phyloP scores from a whole-genome alignment of 768 basidiomycete genomes.

The Suillus discolor region DNA sequence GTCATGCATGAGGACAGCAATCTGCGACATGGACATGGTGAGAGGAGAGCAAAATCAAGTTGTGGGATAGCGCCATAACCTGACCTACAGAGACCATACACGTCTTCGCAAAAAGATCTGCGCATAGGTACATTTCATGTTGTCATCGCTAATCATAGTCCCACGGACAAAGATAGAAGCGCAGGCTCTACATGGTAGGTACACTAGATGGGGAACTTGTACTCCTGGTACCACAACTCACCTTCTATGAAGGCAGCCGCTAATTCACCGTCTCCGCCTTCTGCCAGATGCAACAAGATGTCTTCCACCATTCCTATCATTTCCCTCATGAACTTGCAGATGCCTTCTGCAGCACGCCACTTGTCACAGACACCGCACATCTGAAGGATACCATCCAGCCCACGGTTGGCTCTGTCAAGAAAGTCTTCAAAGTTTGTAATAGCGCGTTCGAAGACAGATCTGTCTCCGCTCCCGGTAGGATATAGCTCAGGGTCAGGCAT shows the following conservation, averaged over 20 bases:
- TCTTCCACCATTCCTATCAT: neutral
- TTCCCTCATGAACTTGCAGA: neutral
- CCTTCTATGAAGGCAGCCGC: neutral
- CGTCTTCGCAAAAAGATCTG: too few relatives aligned
- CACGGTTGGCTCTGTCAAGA: too few relatives aligned
- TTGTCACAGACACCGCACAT: neutral
- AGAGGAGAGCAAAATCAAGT: too few relatives aligned
- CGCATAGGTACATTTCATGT: too few relatives aligned
- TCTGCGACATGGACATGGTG: neutral
- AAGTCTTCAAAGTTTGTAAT: too few relatives aligned
- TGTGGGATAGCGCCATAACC: too few relatives aligned
- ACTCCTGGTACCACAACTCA: neutral
- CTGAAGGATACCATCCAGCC: neutral
- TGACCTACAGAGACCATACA: too few relatives aligned
- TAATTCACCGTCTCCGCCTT: neutral
- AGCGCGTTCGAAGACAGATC: too few relatives aligned
- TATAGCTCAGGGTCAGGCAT: neutral
- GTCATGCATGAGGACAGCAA: neutral
- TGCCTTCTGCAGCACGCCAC: neutral
- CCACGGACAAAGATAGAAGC: too few relatives aligned
- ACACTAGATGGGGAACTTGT: neutral
- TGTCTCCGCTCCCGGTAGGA: neutral
- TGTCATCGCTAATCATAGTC: neutral
- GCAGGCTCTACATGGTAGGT: neutral
- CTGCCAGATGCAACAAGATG: slow-evolving; percentile 8